Conservation (phyloP, 2,329 filamentous ascomycete genomes). For the Bipolaris cookei region DNA sequence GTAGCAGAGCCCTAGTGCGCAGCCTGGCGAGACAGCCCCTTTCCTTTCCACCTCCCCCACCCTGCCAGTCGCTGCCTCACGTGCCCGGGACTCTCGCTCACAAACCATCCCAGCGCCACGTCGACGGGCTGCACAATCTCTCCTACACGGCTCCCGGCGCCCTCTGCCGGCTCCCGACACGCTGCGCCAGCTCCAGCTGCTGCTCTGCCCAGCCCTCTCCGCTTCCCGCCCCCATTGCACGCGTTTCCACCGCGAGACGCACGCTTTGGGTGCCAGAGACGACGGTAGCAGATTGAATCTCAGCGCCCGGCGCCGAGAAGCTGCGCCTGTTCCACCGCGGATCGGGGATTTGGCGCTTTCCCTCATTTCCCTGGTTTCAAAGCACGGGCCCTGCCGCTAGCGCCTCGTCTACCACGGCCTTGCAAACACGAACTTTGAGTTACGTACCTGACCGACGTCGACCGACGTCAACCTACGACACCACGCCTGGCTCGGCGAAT, state of each 20-base stretch:
- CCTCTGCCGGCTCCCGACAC: conserved; percentile 13
- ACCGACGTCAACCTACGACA: conserved; percentile 16
- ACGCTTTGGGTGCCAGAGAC: conserved; percentile 19
- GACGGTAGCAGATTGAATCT: conserved; percentile 37
- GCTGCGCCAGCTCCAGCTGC: conserved; percentile 5
- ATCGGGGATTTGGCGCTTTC: conserved; percentile 30
- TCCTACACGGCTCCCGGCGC: conserved; percentile 8
- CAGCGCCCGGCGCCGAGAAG: conserved; percentile 41
- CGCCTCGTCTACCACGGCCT: conserved; percentile 18
- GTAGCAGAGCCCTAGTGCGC: conserved; percentile 26
- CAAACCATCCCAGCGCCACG: conserved; percentile 42
- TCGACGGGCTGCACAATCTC: conserved; percentile 34
- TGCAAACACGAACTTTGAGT: conserved; percentile 22
- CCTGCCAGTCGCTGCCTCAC: conserved; percentile 23
- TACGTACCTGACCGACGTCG: conserved; percentile 18
- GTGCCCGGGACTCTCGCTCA: conserved; percentile 27
- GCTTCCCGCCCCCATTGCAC: conserved; percentile 10
- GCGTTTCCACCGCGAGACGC: conserved; percentile 20
- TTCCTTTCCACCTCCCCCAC: conserved; percentile 4
- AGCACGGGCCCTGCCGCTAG: conserved; percentile 26
- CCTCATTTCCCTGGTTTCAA: conserved; percentile 22
- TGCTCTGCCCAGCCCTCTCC: background rate
- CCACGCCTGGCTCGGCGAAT: conserved; percentile 3
- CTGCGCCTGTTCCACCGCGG: conserved; percentile 33
- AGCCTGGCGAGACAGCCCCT: conserved; percentile 26